A percentile compares a stretch with the other conserved stretches of the same genome.
Conservation (phyloP, 129 eudicot genomes). For the Apium graveolens region DNA sequence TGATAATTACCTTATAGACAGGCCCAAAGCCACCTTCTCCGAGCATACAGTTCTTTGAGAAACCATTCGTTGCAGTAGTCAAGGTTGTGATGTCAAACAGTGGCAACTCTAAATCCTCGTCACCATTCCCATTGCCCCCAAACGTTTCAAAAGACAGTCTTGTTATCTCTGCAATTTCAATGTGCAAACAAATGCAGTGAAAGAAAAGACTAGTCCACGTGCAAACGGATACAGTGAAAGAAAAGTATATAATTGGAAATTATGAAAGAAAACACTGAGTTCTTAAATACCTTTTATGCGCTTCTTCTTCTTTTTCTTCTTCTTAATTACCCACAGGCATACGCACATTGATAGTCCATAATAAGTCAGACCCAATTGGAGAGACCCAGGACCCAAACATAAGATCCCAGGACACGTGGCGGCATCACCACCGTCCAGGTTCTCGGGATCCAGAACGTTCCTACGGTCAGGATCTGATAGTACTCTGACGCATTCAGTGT, state of each 20-base stretch:
- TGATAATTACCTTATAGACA: slow-evolving; percentile 31
- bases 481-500: no score
- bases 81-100: slow-evolving; percentile 24
- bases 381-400: no score
- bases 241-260: background rate
- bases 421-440: no score
- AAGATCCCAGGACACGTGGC: no score
- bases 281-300: background rate
- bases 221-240: no score
- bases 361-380: no score
- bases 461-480: no score
- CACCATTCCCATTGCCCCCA: slow-evolving; percentile 9
- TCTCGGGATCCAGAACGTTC: no score
- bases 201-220: no score
- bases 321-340: background rate
- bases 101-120: slow-evolving; percentile 42
- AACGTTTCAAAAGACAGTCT: background rate
- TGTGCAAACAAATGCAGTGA: background rate
- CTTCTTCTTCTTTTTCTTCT: background rate
- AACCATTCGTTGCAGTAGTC: slow-evolving; percentile 32
- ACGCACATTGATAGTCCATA: no score
- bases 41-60: slow-evolving; percentile 28
- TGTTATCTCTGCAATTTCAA: background rate
- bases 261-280: background rate
- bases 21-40: slow-evolving; percentile 63